Evolutionary conservation across 2,329 filamentous ascomycete genomes (phyloP).

Genomic region (Dothistroma pini): DNA sequence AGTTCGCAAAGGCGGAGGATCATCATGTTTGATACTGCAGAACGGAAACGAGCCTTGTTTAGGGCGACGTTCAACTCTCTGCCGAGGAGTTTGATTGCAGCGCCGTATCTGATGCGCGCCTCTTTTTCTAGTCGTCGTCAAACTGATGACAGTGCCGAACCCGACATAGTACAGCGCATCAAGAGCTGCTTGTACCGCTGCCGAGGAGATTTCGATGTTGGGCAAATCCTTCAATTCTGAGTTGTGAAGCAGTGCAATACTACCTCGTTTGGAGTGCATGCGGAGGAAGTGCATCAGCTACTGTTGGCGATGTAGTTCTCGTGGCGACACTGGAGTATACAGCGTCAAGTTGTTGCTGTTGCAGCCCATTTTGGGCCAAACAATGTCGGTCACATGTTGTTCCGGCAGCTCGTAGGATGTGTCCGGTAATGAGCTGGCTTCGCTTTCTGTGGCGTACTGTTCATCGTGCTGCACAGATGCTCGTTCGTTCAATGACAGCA

Average conservation of each 20-base stretch:
- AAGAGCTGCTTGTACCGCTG: conserved; percentile 1
- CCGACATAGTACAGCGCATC: conserved; percentile 6
- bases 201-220: neutral
- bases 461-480: neutral
- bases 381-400: neutral
- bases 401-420: neutral
- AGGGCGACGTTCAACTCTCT: neutral
- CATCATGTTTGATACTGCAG: neutral
- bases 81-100: neutral
- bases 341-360: neutral
- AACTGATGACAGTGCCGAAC: conserved; percentile 1
- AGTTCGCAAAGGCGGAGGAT: conserved; percentile 3
- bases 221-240: conserved; percentile 1
- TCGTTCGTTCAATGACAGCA: neutral
- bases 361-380: neutral
- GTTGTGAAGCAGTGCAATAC: neutral
- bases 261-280: conserved; percentile 1
- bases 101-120: conserved; percentile 4
- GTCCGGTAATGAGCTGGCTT: neutral
- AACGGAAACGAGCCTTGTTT: neutral
- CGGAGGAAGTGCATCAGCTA: neutral
- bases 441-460: neutral
- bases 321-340: neutral
- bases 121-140: no score
- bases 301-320: conserved; percentile 1